phyloP scores from a whole-genome alignment of 345 rosid species.

The Jatropha curcas region DNA sequence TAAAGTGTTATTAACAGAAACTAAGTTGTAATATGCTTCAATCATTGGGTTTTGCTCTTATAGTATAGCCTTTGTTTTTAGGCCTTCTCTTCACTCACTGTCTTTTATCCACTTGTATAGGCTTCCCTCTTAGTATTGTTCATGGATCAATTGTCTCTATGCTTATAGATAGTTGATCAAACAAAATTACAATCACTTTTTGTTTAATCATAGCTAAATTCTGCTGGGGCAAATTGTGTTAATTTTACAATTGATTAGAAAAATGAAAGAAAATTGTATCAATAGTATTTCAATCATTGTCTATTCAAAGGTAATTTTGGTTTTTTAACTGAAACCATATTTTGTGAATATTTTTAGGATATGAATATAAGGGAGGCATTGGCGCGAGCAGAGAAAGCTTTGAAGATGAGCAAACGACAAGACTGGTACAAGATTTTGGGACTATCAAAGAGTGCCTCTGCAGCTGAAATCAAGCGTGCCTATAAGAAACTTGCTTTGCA shows the following conservation, averaged over 20 bases:
- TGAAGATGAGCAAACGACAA: conserved; percentile 93
- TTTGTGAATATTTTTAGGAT: conserved; percentile 48
- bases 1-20: not conserved
- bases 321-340: not conserved
- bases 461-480: conserved; percentile 86
- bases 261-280: not conserved
- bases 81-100: not conserved
- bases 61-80: not conserved
- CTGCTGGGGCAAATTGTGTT: not conserved
- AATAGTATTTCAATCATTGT: not conserved
- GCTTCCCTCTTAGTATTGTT: not conserved
- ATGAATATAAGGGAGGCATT: conserved; percentile 73
- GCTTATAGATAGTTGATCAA: not conserved
- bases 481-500: conserved; percentile 95
- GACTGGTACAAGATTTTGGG: conserved; percentile 97
- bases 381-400: conserved; percentile 90
- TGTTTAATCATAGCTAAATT: not conserved
- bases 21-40: not conserved
- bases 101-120: not conserved
- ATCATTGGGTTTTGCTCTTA: not conserved
- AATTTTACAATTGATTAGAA: not conserved
- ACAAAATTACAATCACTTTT: not conserved
- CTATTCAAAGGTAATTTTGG: not conserved
- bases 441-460: conserved; percentile 72
- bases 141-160: too few relatives aligned